Percentiles rank a stretch among this genome's conserved stretches.
phyloP scores from a whole-genome alignment of 2,329 filamentous ascomycete genomes.

The Byssochlamys sp. region DNA sequence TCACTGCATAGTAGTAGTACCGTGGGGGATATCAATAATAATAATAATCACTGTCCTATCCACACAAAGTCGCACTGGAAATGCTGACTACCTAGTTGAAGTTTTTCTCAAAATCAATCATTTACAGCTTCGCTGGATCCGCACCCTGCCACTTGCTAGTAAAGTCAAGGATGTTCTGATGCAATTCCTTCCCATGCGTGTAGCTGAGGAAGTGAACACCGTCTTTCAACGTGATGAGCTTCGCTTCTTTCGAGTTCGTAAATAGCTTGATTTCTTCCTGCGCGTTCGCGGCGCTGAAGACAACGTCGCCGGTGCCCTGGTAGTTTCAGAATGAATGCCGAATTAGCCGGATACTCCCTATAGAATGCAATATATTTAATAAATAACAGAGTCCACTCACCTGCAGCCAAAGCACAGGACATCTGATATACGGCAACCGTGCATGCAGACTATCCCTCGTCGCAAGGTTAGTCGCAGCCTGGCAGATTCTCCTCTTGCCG shows the following conservation, averaged over 20 bases:
- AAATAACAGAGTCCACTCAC: constrained; percentile 9
- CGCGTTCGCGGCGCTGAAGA: constrained; percentile 6
- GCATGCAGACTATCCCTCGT: constrained; percentile 38
- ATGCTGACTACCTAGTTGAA: no score
- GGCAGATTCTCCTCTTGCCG: constrained; percentile 33
- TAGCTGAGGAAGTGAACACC: constrained; percentile 40
- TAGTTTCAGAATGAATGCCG: background rate
- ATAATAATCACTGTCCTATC: no score
- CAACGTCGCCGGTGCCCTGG: constrained; percentile 7
- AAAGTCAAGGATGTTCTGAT: constrained; percentile 4
- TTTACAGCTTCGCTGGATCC: background rate
- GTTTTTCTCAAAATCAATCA: background rate
- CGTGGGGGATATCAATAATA: no score
- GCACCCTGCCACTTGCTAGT: constrained; percentile 1
- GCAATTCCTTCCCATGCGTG: constrained; percentile 35
- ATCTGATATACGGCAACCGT: constrained; percentile 35
- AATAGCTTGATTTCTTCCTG: constrained; percentile 40
- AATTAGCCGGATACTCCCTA: constrained; percentile 29
- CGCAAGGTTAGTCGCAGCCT: constrained; percentile 38
- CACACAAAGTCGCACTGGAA: no score
- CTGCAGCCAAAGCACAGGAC: constrained; percentile 40
- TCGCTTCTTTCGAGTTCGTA: constrained; percentile 29
- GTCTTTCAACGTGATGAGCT: constrained; percentile 31
- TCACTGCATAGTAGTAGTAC: no score
- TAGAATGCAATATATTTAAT: no score